These are phyloP conservation scores for Fusarium xyrophilum DNA, from an alignment of 2,329 filamentous ascomycete genomes.

Conservation along the genomic window DNA sequence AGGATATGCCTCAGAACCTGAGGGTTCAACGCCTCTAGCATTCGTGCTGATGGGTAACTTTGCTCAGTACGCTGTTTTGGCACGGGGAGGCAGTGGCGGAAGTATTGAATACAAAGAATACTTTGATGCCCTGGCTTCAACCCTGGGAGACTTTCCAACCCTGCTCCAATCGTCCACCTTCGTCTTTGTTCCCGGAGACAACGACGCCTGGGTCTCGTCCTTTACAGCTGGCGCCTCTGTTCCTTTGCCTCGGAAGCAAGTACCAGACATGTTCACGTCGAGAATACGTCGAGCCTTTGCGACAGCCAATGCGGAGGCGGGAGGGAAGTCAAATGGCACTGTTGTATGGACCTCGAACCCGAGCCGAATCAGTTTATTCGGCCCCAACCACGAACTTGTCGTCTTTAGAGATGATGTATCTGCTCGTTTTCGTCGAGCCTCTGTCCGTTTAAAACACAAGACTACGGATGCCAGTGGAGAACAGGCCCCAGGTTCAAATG, in stretches of 20 bases:
- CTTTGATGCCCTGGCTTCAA: conserved; percentile 85
- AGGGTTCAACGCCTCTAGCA: conserved; percentile 72
- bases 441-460: conserved; percentile 70
- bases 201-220: conserved; percentile 94
- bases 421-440: conserved; percentile 76
- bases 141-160: conserved; percentile 81
- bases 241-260: conserved; percentile 70
- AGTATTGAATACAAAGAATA: conserved; percentile 97
- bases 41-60: conserved; percentile 92
- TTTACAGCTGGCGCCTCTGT: conserved; percentile 78
- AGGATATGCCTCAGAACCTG: conserved; percentile 71
- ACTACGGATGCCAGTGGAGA: conserved; percentile 47
- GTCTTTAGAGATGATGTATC: conserved; percentile 88
- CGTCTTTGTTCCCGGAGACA: conserved; percentile 93
- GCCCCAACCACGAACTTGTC: conserved; percentile 84
- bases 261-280: conserved; percentile 91
- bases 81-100: conserved; percentile 73
- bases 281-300: conserved; percentile 82
- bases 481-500: conserved; percentile 29
- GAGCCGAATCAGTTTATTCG: conserved; percentile 81
- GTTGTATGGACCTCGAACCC: conserved; percentile 93
- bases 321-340: conserved; percentile 56
- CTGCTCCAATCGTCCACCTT: conserved; percentile 83
- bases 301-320: conserved; percentile 74
- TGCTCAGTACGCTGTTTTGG: conserved; percentile 68